These are phyloP conservation scores for Trichoderma sp. DNA, from an alignment of 2,329 filamentous ascomycete genomes.

Conservation along the genomic window DNA sequence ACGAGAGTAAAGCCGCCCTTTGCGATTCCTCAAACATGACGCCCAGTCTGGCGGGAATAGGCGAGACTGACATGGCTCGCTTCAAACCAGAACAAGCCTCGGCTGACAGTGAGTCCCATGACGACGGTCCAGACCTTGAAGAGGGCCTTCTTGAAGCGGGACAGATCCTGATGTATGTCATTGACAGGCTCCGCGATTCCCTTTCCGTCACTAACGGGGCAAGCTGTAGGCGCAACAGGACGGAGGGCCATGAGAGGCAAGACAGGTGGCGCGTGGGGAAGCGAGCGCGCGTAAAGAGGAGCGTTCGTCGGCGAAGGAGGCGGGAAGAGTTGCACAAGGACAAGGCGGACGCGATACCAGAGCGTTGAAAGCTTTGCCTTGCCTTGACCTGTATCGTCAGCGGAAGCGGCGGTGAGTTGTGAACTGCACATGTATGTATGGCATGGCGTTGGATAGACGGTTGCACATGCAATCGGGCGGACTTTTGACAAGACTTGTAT, in stretches of 20 bases:
- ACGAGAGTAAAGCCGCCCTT: neutral
- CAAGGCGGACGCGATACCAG: neutral
- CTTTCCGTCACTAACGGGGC: neutral
- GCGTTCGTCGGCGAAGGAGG: neutral
- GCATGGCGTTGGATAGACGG: too few species aligned
- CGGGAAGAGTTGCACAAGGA: neutral
- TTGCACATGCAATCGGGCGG: too few species aligned
- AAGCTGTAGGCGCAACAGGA: neutral
- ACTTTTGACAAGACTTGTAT: too few species aligned
- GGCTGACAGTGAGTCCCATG: neutral
- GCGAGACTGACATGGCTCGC: neutral
- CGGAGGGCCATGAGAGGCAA: neutral
- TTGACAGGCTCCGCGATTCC: neutral
- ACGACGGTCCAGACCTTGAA: neutral
- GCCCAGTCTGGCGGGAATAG: too few species aligned
- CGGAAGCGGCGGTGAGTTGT: too few species aligned
- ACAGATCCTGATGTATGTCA: constrained; percentile 2
- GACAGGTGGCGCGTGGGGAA: constrained; percentile 11
- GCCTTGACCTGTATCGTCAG: neutral
- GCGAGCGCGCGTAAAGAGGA: neutral
- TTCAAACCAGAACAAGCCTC: neutral
- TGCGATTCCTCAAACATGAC: neutral
- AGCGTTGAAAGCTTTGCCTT: too few species aligned
- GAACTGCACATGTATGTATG: too few species aligned
- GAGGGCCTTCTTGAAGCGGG: neutral